Base-by-base conservation (phyloP, 768 basidiomycete genomes). In the Tulasnella sp. region DNA sequence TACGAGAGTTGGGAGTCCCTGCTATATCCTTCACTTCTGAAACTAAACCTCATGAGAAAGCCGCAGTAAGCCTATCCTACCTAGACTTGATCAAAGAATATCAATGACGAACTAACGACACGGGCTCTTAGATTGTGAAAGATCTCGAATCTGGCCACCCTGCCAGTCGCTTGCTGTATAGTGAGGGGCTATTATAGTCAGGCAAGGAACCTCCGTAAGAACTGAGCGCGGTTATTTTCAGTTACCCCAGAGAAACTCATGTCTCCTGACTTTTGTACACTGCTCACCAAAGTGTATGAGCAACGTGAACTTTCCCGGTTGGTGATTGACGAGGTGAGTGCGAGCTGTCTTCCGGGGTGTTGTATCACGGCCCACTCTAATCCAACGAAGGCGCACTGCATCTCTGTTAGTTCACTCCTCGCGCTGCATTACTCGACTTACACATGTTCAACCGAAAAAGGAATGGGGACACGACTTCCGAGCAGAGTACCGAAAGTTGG, bases 381-480 rank as follows among this genome's bases (percentile, higher is more conserved):
- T 47, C 63, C 34, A 34, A 62, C 36, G 7, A 7, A 90, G 90
- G 92, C 91, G 1, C 91, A 93, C 78, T 92, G 92, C 75, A 91
- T 93, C 75, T 92, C 91, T 22, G 90, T 90, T 11, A 44, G 42
- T 22, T 5, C 35, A 19, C 12, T 37, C 9, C 19, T 16, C 32
- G 41, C 32, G 67, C 9, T 11, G 62, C 9, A 26, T 34, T 62
- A 52, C 36, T 35, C 19, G 19, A n/a, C 26, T 64, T 14, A 66
- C 35, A 42, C 36, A 32, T 9, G 32, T 12, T 35, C 14, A 12
- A n/a, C n/a, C n/a, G n/a, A n/a, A n/a, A 8, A 74, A 91, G 89
- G 91, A 92, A 83, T 93, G 91, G 92, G 91, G 90, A 0, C 90
- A 92, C 64, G 88, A 91, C 76, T 92, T 92, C 77, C 86, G 92